phyloP scores from a whole-genome alignment of 352 stramenopile genomes.

The Phytophthora niederhauseri region DNA sequence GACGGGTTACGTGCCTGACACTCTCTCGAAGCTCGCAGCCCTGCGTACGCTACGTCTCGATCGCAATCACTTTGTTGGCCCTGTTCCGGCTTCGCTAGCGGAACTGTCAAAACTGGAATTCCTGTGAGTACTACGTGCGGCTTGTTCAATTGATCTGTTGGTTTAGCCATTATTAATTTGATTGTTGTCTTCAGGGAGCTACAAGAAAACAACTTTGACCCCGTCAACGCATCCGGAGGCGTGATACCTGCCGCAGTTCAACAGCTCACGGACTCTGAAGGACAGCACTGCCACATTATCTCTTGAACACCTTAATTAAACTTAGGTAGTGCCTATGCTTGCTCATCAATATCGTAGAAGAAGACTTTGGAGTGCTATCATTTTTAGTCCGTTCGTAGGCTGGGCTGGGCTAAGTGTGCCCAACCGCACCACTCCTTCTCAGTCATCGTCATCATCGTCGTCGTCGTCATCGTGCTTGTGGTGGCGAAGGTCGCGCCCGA shows the following conservation, averaged over 20 bases:
- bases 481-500: constrained; percentile 3
- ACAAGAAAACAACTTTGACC: constrained; percentile 59
- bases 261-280: constrained; percentile 45
- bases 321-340: background rate
- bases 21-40: constrained; percentile 40
- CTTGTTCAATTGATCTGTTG: background rate
- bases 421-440: background rate
- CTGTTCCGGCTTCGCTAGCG: constrained; percentile 47
- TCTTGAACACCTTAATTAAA: constrained; percentile 5
- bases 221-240: constrained; percentile 28
- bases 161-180: background rate
- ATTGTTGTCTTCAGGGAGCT: constrained; percentile 40
- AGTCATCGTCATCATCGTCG: constrained; percentile 16
- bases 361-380: too few relatives aligned
- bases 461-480: constrained; percentile 5
- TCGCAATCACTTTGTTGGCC: constrained; percentile 54
- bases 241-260: constrained; percentile 51
- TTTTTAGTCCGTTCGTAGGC: too few relatives aligned
- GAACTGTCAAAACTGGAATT: constrained; percentile 56
- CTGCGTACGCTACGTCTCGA: constrained; percentile 63
- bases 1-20: constrained; percentile 50
- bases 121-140: constrained; percentile 41
- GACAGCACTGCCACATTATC: constrained; percentile 43
- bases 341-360: too few relatives aligned
- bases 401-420: too few relatives aligned